phyloP scores from a whole-genome alignment of 306 rosid species.

The Chamaecrista fasciculata region DNA sequence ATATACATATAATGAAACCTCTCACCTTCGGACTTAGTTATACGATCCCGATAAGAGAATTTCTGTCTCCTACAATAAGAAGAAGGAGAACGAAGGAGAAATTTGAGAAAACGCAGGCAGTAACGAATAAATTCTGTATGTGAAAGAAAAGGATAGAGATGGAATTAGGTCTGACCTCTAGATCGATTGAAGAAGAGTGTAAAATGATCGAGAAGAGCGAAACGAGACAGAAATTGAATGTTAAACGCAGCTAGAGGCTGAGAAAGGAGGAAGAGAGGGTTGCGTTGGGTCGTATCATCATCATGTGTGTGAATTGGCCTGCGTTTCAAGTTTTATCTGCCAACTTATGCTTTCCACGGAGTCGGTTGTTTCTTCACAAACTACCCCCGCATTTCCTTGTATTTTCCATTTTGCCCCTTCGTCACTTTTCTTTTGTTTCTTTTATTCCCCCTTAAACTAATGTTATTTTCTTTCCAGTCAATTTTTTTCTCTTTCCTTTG shows the following conservation, averaged over 20 bases:
- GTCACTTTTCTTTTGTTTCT: not conserved
- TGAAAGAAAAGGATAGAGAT: not conserved
- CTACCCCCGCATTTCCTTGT: not conserved
- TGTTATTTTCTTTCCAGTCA: not conserved
- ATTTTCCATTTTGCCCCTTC: constrained; percentile 4
- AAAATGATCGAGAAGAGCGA: not conserved
- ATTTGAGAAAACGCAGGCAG: not conserved
- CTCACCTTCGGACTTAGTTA: not conserved
- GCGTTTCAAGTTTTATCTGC: not conserved
- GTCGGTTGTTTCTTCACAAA: constrained; percentile 8
- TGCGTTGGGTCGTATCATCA: not conserved
- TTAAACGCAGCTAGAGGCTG: not conserved
- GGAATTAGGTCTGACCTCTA: not conserved
- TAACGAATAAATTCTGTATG: not conserved
- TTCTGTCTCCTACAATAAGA: not conserved
- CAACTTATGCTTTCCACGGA: not conserved
- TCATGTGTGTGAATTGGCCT: not conserved
- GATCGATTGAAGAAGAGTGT: not conserved
- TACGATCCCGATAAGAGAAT: not conserved
- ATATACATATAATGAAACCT: no score
- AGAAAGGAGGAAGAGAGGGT: not conserved
- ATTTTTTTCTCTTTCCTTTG: not conserved
- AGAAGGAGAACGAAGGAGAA: not conserved
- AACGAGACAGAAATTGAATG: not conserved
- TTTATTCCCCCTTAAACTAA: not conserved